These are phyloP conservation scores for Coffea humblotiana DNA, from an alignment of 305 asterid species.

Conservation along the genomic window DNA sequence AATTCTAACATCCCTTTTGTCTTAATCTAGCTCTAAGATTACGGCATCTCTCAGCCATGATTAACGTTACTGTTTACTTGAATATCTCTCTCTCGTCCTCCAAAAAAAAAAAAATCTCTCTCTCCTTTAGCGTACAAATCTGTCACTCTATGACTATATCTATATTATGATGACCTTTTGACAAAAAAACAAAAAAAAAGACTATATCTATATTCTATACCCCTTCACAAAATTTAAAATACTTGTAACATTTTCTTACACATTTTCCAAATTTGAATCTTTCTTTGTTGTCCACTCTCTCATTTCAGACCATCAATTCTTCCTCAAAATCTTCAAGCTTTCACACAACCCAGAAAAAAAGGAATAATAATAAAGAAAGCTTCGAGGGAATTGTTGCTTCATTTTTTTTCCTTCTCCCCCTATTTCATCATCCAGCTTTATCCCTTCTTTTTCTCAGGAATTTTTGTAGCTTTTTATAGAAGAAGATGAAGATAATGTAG, in stretches of 20 bases:
- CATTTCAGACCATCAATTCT: slow-evolving; percentile 22
- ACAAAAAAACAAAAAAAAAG: too few species aligned
- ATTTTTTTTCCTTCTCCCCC: not conserved
- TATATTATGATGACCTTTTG: too few species aligned
- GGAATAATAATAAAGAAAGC: too few species aligned
- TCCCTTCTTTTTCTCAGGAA: not conserved
- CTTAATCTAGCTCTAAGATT: too few species aligned
- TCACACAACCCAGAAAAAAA: not conserved
- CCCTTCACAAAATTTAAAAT: not conserved
- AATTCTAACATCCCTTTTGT: too few species aligned
- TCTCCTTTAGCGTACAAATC: too few species aligned
- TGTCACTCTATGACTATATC: too few species aligned
- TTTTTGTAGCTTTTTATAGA: not conserved
- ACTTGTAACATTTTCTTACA: slow-evolving; percentile 1
- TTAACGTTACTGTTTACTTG: too few species aligned
- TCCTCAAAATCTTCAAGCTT: slow-evolving; percentile 11
- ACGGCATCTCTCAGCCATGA: too few species aligned
- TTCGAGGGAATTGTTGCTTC: not conserved
- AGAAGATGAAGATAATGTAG: slow-evolving; percentile 5
- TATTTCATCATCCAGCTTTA: not conserved
- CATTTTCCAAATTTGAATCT: slow-evolving; percentile 14
- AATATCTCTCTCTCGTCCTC: too few species aligned
- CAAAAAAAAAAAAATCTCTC: too few species aligned
- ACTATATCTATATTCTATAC: too few species aligned
- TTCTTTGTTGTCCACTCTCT: slow-evolving; percentile 10